These are phyloP conservation scores for Carex littledalei DNA, from an alignment of 176 grass and related monocot genomes.

Conservation along the genomic window DNA sequence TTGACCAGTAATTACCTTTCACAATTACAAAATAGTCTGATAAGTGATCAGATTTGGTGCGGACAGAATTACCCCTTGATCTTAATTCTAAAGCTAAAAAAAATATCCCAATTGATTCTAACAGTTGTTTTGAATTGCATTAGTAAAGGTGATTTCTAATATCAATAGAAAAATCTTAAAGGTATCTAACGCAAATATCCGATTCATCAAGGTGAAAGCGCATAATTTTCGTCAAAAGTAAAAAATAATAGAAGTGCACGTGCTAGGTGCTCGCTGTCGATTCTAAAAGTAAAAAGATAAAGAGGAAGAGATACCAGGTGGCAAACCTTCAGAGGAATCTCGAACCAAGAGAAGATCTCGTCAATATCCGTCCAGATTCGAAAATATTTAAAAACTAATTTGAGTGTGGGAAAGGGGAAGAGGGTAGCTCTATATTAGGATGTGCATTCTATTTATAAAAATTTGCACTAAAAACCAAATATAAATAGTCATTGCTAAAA, in stretches of 20 bases:
- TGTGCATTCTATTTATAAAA: background rate
- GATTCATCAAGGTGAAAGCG: background rate
- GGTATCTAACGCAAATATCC: background rate
- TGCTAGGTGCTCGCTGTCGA: background rate
- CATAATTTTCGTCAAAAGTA: background rate
- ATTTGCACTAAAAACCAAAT: background rate
- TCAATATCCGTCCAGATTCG: background rate
- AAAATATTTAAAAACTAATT: background rate
- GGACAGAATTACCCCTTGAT: background rate
- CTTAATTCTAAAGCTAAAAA: background rate
- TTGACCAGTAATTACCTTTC: background rate
- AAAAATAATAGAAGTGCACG: background rate
- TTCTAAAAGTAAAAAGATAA: background rate
- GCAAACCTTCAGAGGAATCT: constrained; percentile 7
- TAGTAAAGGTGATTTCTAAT: background rate
- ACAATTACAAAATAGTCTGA: background rate
- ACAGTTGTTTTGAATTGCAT: background rate
- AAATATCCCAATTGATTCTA: background rate
- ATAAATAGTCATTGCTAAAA: constrained; percentile 5
- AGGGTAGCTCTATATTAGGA: background rate
- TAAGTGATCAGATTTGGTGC: background rate
- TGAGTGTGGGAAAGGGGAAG: background rate
- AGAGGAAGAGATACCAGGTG: constrained; percentile 11
- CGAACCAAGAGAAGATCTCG: background rate
- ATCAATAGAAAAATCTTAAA: background rate